Base-by-base conservation (phyloP, 495 filamentous ascomycete genomes). In the Lichenothelia convexa region DNA sequence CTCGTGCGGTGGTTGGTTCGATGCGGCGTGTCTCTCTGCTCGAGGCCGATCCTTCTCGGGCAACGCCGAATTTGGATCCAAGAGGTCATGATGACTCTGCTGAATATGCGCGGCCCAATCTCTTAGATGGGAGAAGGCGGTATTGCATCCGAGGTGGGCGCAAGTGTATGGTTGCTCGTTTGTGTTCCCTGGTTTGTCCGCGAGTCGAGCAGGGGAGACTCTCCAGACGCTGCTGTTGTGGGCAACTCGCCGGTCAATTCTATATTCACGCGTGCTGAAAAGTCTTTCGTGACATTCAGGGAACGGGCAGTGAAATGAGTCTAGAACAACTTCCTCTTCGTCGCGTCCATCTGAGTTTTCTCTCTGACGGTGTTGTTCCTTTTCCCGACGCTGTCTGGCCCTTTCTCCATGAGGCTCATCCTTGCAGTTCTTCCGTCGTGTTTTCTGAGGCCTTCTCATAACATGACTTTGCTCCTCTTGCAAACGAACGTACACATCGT, bases 271-370 rank as follows among this genome's bases (percentile, higher is more conserved):
- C 24, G 13, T 13, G 8, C 7, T 7, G 24, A 13, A 27, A 7
- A 27, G 24, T 27, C 7, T 13, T 13, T 27, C 24, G 24, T 36
- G 34, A 26, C 20, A 36, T 19, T 2, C 17, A 17, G 27, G n/a
- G 20, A 19, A 27, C 9, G 34, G 34, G 23, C 34, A 36, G 20
- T 30, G 20, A 22, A 36, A 36, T 12, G 18, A 16, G 20, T 19
- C 4, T 22, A 36, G 4, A 13, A 22, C 12, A 16, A 18, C 15
- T 22, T 36, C 21, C 18, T 26, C 21, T 16, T 36, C 34, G 11
- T 36, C 20, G 4, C 4, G 24, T 7, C 13, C 7, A 7, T 27
- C 24, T 27, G 24, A 27, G n/a, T n/a, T n/a, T n/a, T n/a, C n/a
- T n/a, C n/a, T n/a, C n/a, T n/a, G n/a, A n/a, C n/a, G n/a, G n/a